Percentiles rank a stretch among this genome's conserved stretches.
phyloP scores from a whole-genome alignment of 2,329 filamentous ascomycete species.

The Kalmusia sp. region DNA sequence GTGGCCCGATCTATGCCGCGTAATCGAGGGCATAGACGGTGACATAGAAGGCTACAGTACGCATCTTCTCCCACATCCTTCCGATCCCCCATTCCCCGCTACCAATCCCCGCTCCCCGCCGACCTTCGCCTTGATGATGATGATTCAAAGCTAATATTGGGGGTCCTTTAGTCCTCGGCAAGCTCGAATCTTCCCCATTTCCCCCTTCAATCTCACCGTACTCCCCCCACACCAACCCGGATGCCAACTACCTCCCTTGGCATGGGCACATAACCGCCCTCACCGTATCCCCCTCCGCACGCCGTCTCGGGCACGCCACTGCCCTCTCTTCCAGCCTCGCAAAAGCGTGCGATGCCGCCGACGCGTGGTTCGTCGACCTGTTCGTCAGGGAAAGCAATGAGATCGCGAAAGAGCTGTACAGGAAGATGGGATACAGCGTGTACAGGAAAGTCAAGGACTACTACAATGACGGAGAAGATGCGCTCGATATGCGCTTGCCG shows the following conservation, averaged over 20 bases:
- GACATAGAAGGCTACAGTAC: constrained; percentile 93
- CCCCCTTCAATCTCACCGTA: constrained; percentile 76
- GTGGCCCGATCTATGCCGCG: constrained; percentile 94
- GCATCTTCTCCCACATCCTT: constrained; percentile 28
- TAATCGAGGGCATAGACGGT: constrained; percentile 85
- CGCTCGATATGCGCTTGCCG: constrained; percentile 95
- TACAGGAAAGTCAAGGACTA: constrained; percentile 90
- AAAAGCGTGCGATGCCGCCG: constrained; percentile 77
- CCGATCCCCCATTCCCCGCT: neutral
- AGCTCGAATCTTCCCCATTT: constrained; percentile 82
- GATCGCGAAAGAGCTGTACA: constrained; percentile 87
- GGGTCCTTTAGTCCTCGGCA: constrained; percentile 80
- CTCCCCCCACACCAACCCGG: constrained; percentile 59
- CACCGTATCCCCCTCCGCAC: constrained; percentile 86
- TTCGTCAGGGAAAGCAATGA: constrained; percentile 91
- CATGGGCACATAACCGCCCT: constrained; percentile 97
- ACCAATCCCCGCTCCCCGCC: neutral
- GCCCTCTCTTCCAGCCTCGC: constrained; percentile 83
- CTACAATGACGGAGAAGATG: constrained; percentile 94
- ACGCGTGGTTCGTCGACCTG: constrained; percentile 94
- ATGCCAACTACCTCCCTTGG: constrained; percentile 89
- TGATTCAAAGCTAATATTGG: constrained; percentile 2
- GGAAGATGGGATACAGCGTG: constrained; percentile 86
- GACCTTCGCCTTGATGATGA: too few species aligned
- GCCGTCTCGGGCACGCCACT: constrained; percentile 85